Conservation (phyloP, 352 stramenopile species). For the Thalassiosira pacifica region DNA sequence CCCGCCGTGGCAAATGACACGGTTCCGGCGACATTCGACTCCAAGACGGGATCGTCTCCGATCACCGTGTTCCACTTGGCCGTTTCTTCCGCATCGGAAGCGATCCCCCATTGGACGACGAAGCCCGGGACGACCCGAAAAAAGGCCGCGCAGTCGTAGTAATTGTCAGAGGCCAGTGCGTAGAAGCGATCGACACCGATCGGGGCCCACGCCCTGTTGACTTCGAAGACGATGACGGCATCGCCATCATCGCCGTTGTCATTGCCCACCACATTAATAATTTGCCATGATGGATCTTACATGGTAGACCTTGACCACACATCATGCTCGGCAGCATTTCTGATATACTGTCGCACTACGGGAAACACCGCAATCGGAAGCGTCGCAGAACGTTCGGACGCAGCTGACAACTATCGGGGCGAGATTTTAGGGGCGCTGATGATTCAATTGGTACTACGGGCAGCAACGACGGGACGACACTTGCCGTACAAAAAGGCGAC, state of each 20-base stretch:
- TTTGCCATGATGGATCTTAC: too few relatives aligned
- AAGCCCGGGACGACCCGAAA: conserved; percentile 85
- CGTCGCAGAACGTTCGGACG: not conserved
- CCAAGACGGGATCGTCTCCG: conserved; percentile 77
- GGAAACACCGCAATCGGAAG: too few relatives aligned
- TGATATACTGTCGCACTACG: too few relatives aligned
- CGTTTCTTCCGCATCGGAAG: conserved; percentile 74
- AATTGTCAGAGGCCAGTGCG: conserved; percentile 64
- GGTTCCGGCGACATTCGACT: conserved; percentile 83
- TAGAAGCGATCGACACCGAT: conserved; percentile 79
- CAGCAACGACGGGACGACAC: not conserved
- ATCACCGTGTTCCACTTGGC: conserved; percentile 56
- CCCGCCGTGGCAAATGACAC: conserved; percentile 89
- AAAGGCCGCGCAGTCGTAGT: conserved; percentile 80
- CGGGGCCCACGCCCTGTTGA: conserved; percentile 74
- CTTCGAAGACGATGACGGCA: conserved; percentile 19
- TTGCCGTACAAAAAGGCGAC: not conserved
- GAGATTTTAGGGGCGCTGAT: conserved; percentile 25
- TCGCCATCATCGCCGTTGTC: conserved; percentile 13
- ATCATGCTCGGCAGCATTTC: too few relatives aligned
- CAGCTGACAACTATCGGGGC: conserved; percentile 27
- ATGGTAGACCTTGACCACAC: too few relatives aligned
- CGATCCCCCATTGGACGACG: conserved; percentile 85
- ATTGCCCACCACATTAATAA: too few relatives aligned
- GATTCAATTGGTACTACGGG: conserved; percentile 21